These are phyloP conservation scores for Tetrahymena thermophila DNA, from an alignment of 73 alveolate genomes.

Conservation along the genomic window DNA sequence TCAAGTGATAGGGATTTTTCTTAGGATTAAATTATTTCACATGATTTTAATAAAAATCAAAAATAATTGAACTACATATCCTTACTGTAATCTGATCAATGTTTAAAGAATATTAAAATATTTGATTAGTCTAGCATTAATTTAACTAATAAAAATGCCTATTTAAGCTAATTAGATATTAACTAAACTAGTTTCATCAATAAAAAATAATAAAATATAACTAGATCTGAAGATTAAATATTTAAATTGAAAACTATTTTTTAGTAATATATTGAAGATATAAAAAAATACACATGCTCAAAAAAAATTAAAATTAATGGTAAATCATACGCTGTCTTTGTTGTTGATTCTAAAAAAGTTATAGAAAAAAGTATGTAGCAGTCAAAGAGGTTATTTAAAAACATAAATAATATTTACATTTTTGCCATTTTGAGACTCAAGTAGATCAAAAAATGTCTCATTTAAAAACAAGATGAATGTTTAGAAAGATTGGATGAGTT, in stretches of 20 bases:
- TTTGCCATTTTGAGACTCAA: background rate
- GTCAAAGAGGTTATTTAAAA: background rate
- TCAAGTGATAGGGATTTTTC: background rate
- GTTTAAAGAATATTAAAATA: background rate
- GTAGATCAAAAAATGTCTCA: background rate
- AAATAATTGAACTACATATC: background rate
- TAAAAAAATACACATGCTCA: background rate
- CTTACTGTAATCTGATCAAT: background rate
- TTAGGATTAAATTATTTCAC: background rate
- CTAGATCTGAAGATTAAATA: background rate
- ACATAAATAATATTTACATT: background rate
- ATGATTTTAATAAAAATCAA: too few relatives aligned
- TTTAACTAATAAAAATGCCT: background rate
- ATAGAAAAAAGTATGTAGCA: background rate
- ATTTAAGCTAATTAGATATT: background rate
- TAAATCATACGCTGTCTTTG: background rate
- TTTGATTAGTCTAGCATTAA: background rate
- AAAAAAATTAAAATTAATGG: background rate
- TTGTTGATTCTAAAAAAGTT: background rate
- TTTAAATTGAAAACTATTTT: too few relatives aligned
- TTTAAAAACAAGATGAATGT: background rate
- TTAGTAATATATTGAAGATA: background rate
- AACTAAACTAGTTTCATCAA: background rate
- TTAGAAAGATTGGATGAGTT: background rate
- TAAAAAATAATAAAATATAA: too few relatives aligned